Evolutionary conservation across 352 stramenopile species (phyloP), one percentile per base, ranked within the genome.

Genomic region (Pythium sukuiense): DNA sequence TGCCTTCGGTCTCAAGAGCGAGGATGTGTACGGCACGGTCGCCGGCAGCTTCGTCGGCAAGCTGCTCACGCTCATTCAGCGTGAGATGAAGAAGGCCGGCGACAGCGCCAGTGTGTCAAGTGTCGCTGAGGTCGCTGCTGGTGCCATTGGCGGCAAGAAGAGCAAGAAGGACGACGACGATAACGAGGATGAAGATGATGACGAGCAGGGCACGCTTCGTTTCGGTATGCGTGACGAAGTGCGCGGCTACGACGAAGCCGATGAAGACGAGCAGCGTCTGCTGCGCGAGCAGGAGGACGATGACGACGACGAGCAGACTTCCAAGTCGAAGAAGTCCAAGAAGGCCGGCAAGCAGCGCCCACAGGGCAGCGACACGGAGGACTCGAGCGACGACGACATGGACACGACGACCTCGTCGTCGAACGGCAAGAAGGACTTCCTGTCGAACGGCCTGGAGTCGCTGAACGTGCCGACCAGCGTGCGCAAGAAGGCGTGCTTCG

Each of bases 1-100:
- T 43, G 95, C 96, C 3, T 99, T 99, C 79, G 93, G 93, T 24
- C 76, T 99, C 50, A 87, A 76, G 59, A 81, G 98, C n/a, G 85
- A 99, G 14, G 86, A 98, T 53, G 95, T 99, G 66, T 92, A 97
- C 54, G 64, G 63, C 59, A 84, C 89, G 55, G 85, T 99, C 9
- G 86, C 88, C 18, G 80, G 77, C 50, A 76, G 69, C 37, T 99
- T 99, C 65, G 83, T 99, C 13, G 78, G 85, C 30, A 98, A 97
- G 70, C 73, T 99, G 43, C 83, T 98, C n/a, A 83, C 83, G 33
- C 70, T 98, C 27, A 98, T 99, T 74, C 97, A 94, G 55, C 81
- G 84, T 60, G 96, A 99, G 76, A 91, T 99, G 79, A 97, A 91
- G 71, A 95, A 95, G 76, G 92, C 81, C 16, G 87, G 87, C 43